phyloP scores from a whole-genome alignment of 164 flowering plant species.

The Sextonia rubra region DNA sequence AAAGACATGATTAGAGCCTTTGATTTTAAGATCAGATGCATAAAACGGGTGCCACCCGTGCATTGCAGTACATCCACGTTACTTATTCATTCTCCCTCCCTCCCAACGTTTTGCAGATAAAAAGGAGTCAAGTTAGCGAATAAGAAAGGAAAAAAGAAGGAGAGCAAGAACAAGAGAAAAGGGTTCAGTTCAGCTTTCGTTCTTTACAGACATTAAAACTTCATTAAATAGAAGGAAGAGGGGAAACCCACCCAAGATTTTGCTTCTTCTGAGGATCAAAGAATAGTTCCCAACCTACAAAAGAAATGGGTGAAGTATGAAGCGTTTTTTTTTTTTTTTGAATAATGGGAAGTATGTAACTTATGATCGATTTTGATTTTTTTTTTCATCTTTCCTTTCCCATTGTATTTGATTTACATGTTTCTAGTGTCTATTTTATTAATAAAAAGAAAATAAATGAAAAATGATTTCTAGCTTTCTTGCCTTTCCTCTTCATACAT shows the following conservation, averaged over 20 bases:
- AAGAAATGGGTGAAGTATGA: conserved; percentile 5
- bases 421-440: neutral
- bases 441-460: neutral
- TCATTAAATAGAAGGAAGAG: neutral
- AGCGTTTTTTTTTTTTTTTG: no score
- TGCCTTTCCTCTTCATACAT: neutral
- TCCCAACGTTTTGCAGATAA: neutral
- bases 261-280: neutral
- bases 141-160: neutral
- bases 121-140: neutral
- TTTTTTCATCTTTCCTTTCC: neutral
- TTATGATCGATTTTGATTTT: neutral
- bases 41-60: neutral
- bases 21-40: neutral
- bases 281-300: neutral
- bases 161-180: neutral
- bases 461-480: neutral
- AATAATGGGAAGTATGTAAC: conserved; percentile 4
- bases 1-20: neutral
- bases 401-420: no score
- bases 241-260: neutral
- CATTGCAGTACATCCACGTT: neutral
- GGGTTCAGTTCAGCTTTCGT: neutral
- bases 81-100: neutral
- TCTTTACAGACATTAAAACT: neutral